Percentiles rank a stretch among this genome's conserved stretches.
phyloP scores from a whole-genome alignment of 1,139 yeast species.

The Meyerozyma athensensis region DNA sequence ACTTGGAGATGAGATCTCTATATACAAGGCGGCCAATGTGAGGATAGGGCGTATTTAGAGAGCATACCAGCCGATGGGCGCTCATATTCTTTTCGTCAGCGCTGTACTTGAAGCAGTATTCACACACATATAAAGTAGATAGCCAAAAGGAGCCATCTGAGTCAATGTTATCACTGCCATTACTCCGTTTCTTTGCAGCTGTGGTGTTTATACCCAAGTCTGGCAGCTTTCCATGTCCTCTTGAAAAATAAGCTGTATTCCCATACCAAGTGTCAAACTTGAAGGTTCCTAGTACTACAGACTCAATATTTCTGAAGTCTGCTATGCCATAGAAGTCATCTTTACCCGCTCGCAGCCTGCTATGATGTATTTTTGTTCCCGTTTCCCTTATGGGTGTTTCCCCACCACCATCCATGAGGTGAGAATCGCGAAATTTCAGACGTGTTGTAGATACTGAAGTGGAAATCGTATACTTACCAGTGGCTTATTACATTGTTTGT shows the following conservation, averaged over 20 bases:
- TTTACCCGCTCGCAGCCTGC: not conserved
- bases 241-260: constrained; percentile 63
- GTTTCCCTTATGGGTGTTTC: not conserved
- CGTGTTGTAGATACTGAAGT: not conserved
- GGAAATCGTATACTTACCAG: not conserved
- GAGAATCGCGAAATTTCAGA: not conserved
- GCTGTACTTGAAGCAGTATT: constrained; percentile 78
- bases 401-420: not conserved
- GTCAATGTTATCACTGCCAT: not conserved
- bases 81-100: constrained; percentile 32
- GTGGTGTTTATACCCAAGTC: not conserved
- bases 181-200: constrained; percentile 5
- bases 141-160: constrained; percentile 40
- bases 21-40: constrained; percentile 67
- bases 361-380: not conserved
- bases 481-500: not conserved
- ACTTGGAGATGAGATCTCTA: constrained; percentile 46
- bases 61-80: constrained; percentile 46
- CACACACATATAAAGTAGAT: constrained; percentile 66
- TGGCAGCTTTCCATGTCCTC: constrained; percentile 11
- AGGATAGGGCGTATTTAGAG: constrained; percentile 25
- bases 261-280: constrained; percentile 84
- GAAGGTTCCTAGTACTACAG: constrained; percentile 60
- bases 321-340: constrained; percentile 54
- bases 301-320: constrained; percentile 54